Evolutionary conservation across 2,329 filamentous ascomycete species (phyloP).

Genomic region (Diaporthe longicolla): DNA sequence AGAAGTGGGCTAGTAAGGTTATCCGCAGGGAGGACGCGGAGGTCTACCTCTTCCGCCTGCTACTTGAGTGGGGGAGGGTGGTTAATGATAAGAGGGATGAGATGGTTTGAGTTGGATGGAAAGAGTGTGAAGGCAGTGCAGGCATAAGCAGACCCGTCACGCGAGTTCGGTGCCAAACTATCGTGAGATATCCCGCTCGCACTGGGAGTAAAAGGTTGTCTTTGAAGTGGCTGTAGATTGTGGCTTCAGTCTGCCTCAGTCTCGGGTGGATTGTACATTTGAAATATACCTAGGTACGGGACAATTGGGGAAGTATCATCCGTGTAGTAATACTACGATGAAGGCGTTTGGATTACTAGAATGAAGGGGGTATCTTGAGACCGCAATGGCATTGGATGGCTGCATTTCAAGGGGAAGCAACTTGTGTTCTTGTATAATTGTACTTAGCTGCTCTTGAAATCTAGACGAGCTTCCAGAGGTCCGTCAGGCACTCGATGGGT

Average conservation of each 20-base stretch:
- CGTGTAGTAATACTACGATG: background rate
- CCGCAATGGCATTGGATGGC: background rate
- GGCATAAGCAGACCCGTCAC: background rate
- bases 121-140: background rate
- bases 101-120: constrained; percentile 51
- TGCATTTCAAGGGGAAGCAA: background rate
- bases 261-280: background rate
- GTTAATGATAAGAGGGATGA: constrained; percentile 72
- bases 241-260: background rate
- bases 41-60: constrained; percentile 82
- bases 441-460: background rate
- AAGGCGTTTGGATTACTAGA: constrained; percentile 5
- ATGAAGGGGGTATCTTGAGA: background rate
- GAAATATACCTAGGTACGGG: background rate
- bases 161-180: background rate
- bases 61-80: constrained; percentile 83
- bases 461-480: background rate
- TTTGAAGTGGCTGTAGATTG: background rate
- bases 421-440: background rate
- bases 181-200: background rate
- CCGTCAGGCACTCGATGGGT: background rate
- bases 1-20: constrained; percentile 74
- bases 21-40: constrained; percentile 82
- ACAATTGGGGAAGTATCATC: background rate
- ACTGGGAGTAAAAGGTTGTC: background rate